Conservation (phyloP, 495 filamentous ascomycete genomes). For the Neurospora hispaniola region DNA sequence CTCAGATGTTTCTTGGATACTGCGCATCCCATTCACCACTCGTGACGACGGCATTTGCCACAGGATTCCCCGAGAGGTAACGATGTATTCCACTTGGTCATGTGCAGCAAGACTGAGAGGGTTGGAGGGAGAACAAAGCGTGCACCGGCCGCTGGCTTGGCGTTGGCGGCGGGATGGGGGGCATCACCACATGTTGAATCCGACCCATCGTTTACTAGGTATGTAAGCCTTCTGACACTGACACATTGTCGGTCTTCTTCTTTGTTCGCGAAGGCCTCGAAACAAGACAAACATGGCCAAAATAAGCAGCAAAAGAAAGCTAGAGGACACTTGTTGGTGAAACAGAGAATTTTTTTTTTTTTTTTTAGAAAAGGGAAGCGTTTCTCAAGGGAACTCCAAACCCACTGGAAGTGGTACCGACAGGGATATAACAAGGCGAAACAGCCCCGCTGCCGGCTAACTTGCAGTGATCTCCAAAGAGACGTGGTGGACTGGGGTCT, state of each 20-base stretch:
- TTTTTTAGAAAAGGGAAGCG: not conserved
- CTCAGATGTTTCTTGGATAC: conserved; percentile 36
- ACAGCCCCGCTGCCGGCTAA: not conserved
- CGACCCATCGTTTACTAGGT: not conserved
- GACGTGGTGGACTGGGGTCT: conserved; percentile 4
- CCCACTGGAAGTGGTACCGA: not conserved
- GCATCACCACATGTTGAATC: not conserved
- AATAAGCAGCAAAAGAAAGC: not conserved
- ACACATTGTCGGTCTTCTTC: not conserved
- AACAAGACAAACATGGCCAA: not conserved
- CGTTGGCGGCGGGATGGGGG: not conserved
- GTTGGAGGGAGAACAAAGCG: not conserved
- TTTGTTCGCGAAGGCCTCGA: not conserved
- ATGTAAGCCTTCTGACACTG: not conserved
- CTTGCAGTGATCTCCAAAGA: conserved; percentile 9
- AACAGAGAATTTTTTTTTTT: not conserved
- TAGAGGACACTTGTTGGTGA: not conserved
- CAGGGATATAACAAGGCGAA: not conserved
- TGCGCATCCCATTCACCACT: conserved; percentile 11
- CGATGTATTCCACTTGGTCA: not conserved
- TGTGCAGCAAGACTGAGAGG: not conserved
- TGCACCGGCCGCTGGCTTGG: not conserved
- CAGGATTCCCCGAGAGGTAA: conserved; percentile 21
- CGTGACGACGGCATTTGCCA: conserved; percentile 27
- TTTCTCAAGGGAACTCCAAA: not conserved